phyloP scores from a whole-genome alignment of 225 moss, liverwort and hornwort genomes.

The Pseudoscleropodium purum region DNA sequence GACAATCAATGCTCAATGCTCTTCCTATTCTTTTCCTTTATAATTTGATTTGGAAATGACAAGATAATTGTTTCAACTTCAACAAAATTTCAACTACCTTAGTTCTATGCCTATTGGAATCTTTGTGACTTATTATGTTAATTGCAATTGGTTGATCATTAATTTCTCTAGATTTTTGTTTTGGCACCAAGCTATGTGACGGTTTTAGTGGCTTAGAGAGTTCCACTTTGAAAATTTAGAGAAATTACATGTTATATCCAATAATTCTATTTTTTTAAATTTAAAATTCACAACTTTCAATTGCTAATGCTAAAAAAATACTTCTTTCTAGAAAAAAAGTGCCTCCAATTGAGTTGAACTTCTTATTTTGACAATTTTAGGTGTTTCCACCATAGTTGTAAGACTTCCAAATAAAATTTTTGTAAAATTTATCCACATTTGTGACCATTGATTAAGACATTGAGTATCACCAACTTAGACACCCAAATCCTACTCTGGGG shows the following conservation, averaged over 20 bases:
- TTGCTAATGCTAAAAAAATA: too few species aligned
- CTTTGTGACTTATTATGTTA: neutral
- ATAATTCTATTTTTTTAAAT: too few species aligned
- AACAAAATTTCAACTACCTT: neutral
- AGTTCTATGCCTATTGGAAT: neutral
- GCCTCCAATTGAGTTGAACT: too few species aligned
- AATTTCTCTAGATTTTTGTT: neutral
- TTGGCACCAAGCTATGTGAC: neutral
- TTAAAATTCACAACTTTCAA: too few species aligned
- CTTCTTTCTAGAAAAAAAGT: too few species aligned
- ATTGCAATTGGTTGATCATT: too few species aligned
- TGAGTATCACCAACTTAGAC: neutral
- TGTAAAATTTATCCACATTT: neutral
- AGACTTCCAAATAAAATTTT: neutral
- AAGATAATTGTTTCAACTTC: neutral
- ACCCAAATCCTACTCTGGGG: too few species aligned
- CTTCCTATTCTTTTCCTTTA: neutral
- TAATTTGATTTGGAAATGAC: neutral
- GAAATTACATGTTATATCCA: too few species aligned
- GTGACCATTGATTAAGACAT: neutral
- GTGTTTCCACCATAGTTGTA: neutral
- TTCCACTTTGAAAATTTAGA: too few species aligned
- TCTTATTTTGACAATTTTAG: too few species aligned
- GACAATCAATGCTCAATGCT: too few species aligned
- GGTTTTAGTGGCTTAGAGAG: fast-evolving